phyloP scores from a whole-genome alignment of 352 stramenopile genomes.

The Pythium angustatum region DNA sequence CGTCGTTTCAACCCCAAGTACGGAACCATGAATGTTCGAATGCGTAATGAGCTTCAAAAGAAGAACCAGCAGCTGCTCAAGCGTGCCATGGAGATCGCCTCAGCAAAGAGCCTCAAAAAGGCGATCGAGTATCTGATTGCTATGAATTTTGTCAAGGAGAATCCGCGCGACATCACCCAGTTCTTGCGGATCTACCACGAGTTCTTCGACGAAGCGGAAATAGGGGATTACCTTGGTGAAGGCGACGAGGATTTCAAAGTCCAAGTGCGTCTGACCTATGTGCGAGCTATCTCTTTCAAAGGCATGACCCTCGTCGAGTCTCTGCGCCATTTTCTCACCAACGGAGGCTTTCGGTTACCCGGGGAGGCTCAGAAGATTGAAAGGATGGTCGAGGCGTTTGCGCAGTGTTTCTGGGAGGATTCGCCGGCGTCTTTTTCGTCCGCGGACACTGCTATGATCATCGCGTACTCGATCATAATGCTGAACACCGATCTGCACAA shows the following conservation, averaged over 20 bases:
- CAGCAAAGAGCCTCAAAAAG: conserved; percentile 86
- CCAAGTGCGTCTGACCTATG: conserved; percentile 94
- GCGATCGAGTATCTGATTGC: conserved; percentile 83
- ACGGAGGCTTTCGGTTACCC: conserved; percentile 96
- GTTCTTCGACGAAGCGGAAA: conserved; percentile 89
- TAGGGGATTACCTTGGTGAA: conserved; percentile 96
- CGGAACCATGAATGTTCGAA: conserved; percentile 65
- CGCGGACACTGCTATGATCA: conserved; percentile 86
- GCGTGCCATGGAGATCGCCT: conserved; percentile 77
- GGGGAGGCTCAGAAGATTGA: conserved; percentile 99
- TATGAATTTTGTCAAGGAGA: conserved; percentile 87
- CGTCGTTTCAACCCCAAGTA: conserved; percentile 27
- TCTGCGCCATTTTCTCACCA: conserved; percentile 96
- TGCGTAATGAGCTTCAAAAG: conserved; percentile 84
- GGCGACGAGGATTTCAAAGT: conserved; percentile 87
- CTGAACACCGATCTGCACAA: conserved; percentile 91
- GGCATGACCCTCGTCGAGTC: conserved; percentile 97
- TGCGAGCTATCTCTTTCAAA: conserved; percentile 96
- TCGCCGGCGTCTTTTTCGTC: conserved; percentile 73
- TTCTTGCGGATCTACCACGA: conserved; percentile 95
- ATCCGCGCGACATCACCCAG: conserved; percentile 88
- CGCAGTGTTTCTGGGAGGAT: conserved; percentile 98
- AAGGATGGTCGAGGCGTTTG: conserved; percentile 96
- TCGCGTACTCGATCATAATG: conserved; percentile 92
- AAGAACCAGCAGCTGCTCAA: conserved; percentile 80